phyloP scores from a whole-genome alignment of 2,329 filamentous ascomycete genomes.

The Didymella lethalis region DNA sequence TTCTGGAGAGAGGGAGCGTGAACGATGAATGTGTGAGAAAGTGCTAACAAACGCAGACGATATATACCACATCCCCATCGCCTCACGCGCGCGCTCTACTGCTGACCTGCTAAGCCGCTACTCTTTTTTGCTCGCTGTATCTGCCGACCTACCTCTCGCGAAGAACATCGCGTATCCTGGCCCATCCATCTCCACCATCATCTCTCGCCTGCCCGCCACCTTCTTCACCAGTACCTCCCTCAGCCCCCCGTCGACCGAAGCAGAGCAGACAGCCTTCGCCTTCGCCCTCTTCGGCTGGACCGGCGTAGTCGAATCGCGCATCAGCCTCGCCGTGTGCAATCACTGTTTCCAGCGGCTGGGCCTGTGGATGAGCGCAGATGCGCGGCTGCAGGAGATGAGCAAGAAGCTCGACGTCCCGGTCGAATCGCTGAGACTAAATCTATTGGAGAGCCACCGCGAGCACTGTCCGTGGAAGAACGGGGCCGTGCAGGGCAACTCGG shows the following conservation, averaged over 20 bases:
- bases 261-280: conserved; percentile 39
- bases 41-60: conserved; percentile 57
- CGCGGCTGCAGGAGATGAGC: conserved; percentile 45
- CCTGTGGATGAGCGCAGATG: conserved; percentile 80
- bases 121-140: conserved; percentile 47
- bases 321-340: conserved; percentile 79
- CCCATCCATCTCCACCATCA: conserved; percentile 35
- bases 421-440: conserved; percentile 44
- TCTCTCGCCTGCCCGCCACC: conserved; percentile 33
- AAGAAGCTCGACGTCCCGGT: conserved; percentile 43
- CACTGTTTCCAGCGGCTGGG: conserved; percentile 89
- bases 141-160: conserved; percentile 43
- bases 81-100: conserved; percentile 47
- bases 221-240: conserved; percentile 31
- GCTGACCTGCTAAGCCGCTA: conserved; percentile 53
- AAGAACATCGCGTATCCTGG: conserved; percentile 47
- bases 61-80: conserved; percentile 66
- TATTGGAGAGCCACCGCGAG: conserved; percentile 50
- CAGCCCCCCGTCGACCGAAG: conserved; percentile 28
- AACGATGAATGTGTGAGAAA: not conserved
- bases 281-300: conserved; percentile 58
- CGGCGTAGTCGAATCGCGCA: conserved; percentile 66
- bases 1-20: too few relatives aligned
- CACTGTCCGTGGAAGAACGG: conserved; percentile 54
- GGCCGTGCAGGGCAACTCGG: conserved; percentile 42